Conservation (phyloP, 2,329 filamentous ascomycete genomes). For the Chlorencoelia australis region DNA sequence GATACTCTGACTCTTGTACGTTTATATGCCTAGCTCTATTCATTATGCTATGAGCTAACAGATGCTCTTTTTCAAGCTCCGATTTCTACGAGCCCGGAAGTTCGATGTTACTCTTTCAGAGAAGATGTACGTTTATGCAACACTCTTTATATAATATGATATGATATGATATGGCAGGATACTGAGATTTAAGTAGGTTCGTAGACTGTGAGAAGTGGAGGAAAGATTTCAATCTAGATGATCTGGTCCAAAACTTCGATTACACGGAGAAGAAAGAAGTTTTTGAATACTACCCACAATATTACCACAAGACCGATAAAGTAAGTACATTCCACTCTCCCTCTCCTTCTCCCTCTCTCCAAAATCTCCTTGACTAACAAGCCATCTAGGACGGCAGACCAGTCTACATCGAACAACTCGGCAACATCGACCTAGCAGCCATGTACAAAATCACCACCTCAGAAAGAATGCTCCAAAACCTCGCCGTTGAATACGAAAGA, state of each 20-base stretch:
- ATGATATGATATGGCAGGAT: not conserved
- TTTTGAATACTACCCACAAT: conserved; percentile 91
- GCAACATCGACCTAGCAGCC: conserved; percentile 79
- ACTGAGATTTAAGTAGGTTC: conserved; percentile 53
- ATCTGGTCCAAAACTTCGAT: conserved; percentile 70
- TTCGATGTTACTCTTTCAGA: conserved; percentile 80
- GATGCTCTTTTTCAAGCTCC: conserved; percentile 42
- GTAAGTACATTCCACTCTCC: conserved; percentile 30
- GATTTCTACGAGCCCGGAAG: conserved; percentile 89
- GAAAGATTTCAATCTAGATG: conserved; percentile 73
- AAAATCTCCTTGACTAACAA: not conserved
- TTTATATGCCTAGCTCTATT: conserved; percentile 4
- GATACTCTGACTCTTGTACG: conserved; percentile 86
- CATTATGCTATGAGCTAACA: no score
- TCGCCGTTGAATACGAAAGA: conserved; percentile 97
- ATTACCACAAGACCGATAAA: conserved; percentile 96
- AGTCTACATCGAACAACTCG: conserved; percentile 93
- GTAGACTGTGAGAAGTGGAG: conserved; percentile 85
- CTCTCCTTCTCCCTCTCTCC: no score
- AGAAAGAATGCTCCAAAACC: conserved; percentile 92
- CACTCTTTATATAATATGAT: not conserved
- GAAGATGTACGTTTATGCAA: conserved; percentile 59
- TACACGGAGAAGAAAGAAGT: conserved; percentile 79
- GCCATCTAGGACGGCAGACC: conserved; percentile 76
- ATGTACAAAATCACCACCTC: conserved; percentile 89